Base-by-base conservation (phyloP, 1,284 basidiomycete genomes). In the Dichomitus squalens region DNA sequence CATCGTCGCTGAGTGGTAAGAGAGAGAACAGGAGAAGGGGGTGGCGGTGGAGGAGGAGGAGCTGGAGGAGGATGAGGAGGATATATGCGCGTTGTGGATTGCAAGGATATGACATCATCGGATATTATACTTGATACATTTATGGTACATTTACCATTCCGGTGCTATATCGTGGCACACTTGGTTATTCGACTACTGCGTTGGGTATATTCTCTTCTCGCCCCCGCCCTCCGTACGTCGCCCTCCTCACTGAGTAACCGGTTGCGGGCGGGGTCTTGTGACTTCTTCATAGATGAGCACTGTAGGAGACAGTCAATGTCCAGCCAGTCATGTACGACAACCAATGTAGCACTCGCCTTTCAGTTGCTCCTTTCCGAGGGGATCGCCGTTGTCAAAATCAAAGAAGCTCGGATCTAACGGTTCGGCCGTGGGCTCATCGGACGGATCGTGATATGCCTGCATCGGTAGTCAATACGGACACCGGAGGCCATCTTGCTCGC, bases 331-430 rank as follows among this genome's bases (percentile, higher is more conserved):
- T 38, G 23, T 3, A 23, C 7, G 23, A 33, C 14, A 7, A 4
- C 21, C 16, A 7, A 27, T 12, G 7, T 36, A 34, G 48, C 53
- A 39, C 83, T 64, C 53, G 90, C 90, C 76, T 80, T 91, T 91
- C 49, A 91, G 70, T 54, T 85, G 65, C 65, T 90, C 89, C 66
- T 89, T 91, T 18, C 80, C 77, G 55, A 88, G 67, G n/a, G 82
- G 76, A 51, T 84, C 79, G 0, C 86, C 86, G 58, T 86, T 83
- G 64, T 95, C 93, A 72, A 96, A 96, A 69, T 96, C 87, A 72
- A 97, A 97, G 75, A 96, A 96, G 16, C 86, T 87, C 7, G 93
- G 88, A 57, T 92, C 88, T 12, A 96, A 80, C 0, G 90, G 88
- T 58, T 84, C 81, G 0, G 93, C 91, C 1, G 83, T 83, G 0